phyloP scores from a whole-genome alignment of 495 filamentous ascomycete species.

The Aspergillus funiculosus region DNA sequence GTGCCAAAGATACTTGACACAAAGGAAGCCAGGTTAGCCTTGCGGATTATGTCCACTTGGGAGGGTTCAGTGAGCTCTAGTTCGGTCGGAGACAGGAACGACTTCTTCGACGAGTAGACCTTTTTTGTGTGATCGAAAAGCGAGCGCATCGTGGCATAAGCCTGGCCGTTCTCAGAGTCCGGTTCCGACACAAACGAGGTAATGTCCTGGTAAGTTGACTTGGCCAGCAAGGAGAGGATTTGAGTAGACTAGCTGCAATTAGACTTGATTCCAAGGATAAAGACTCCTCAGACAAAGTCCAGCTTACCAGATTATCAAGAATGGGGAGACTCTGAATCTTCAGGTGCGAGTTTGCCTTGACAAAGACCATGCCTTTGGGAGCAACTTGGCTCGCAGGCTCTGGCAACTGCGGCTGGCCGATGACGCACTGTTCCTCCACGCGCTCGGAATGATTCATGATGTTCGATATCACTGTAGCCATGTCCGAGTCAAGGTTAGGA shows the following conservation, averaged over 20 bases:
- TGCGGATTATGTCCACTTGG: constrained; percentile 70
- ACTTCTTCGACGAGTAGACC: constrained; percentile 63
- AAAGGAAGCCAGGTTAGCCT: constrained; percentile 83
- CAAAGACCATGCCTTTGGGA: constrained; percentile 36
- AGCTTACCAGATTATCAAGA: constrained; percentile 62
- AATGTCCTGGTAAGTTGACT: constrained; percentile 65
- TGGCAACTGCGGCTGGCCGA: constrained; percentile 34
- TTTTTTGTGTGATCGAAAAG: constrained; percentile 78
- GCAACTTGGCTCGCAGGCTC: constrained; percentile 26
- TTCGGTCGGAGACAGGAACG: constrained; percentile 66
- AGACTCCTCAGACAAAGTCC: background rate
- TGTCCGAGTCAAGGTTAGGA: constrained; percentile 28
- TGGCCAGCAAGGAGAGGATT: constrained; percentile 63
- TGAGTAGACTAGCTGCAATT: constrained; percentile 51
- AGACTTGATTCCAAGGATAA: background rate
- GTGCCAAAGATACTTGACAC: constrained; percentile 77
- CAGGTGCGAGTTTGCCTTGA: constrained; percentile 53
- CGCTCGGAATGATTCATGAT: constrained; percentile 48
- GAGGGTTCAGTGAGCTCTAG: constrained; percentile 63
- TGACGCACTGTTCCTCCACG: constrained; percentile 39
- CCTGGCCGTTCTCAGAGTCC: constrained; percentile 69
- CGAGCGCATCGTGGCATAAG: constrained; percentile 72
- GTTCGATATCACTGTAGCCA: constrained; percentile 37
- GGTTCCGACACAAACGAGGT: constrained; percentile 65
- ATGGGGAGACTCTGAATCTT: constrained; percentile 66